Percentiles rank a stretch among this genome's conserved stretches.
phyloP scores from a whole-genome alignment of 192 early-diverging fungal species.

The Dissophora ornata region DNA sequence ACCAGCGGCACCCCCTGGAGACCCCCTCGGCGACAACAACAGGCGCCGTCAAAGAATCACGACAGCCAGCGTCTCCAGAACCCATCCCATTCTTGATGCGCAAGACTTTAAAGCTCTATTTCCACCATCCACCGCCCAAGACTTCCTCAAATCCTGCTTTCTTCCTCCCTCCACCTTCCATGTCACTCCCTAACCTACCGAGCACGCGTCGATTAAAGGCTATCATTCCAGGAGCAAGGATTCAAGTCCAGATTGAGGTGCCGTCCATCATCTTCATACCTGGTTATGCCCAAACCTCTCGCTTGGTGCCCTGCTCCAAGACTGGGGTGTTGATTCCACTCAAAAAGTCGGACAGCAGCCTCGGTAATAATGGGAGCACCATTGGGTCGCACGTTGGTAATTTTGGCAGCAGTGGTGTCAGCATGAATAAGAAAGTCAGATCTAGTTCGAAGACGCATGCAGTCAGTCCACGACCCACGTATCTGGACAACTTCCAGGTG shows the following conservation, averaged over 20 bases:
- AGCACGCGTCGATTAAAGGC: constrained; percentile 42
- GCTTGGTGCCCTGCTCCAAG: constrained; percentile 27
- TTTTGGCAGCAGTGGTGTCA: too few species aligned
- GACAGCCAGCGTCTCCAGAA: background rate
- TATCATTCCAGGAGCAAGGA: constrained; percentile 43
- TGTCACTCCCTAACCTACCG: constrained; percentile 38
- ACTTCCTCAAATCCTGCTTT: constrained; percentile 21
- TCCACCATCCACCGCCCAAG: constrained; percentile 12
- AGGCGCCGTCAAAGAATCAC: too few species aligned
- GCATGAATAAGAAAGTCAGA: too few species aligned
- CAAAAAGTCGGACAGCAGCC: background rate
- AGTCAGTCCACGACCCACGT: background rate
- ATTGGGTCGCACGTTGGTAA: too few species aligned
- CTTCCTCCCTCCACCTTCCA: constrained; percentile 31
- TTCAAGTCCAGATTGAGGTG: constrained; percentile 49
- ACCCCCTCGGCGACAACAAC: too few species aligned
- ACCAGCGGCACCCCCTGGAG: too few species aligned
- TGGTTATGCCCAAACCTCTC: constrained; percentile 31
- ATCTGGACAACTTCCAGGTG: constrained; percentile 37
- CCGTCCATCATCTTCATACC: constrained; percentile 36
- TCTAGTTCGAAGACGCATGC: too few species aligned
- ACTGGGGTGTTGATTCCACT: constrained; percentile 23
- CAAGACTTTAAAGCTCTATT: constrained; percentile 39
- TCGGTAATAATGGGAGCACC: too few species aligned
- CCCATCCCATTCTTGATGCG: constrained; percentile 38